Evolutionary conservation across 1,284 basidiomycete species (phyloP).

Genomic region (Pholiota adiposa): DNA sequence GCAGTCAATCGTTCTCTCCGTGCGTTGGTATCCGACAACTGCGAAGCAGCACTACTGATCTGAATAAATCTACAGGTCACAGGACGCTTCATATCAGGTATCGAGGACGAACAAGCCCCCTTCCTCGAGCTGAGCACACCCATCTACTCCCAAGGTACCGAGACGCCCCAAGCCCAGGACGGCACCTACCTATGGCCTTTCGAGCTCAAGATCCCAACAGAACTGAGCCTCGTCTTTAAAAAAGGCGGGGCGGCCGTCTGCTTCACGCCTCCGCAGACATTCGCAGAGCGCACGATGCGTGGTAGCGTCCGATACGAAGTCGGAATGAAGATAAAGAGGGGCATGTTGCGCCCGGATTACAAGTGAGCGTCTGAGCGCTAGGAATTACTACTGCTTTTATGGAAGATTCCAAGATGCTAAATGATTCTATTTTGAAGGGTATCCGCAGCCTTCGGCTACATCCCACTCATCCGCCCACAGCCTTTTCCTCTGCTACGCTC

Average conservation of each 20-base stretch:
- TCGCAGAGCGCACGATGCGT: constrained; percentile 32
- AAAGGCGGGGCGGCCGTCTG: neutral
- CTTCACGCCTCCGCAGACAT: constrained; percentile 31
- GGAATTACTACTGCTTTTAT: too few relatives aligned
- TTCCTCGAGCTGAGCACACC: neutral
- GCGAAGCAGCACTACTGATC: neutral
- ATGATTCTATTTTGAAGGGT: constrained; percentile 15
- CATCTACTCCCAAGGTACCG: neutral
- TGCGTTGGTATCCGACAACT: neutral
- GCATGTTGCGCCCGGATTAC: constrained; percentile 8
- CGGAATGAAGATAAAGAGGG: constrained; percentile 11
- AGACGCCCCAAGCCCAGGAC: neutral
- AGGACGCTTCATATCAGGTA: neutral
- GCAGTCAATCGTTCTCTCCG: neutral
- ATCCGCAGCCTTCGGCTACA: constrained; percentile 37
- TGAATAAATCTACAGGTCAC: neutral
- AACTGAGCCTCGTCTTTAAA: neutral
- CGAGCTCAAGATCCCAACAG: neutral
- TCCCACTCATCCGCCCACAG: constrained; percentile 31
- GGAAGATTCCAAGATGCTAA: too few relatives aligned
- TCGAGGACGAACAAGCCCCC: neutral
- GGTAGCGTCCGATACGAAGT: constrained; percentile 14
- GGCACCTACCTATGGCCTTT: constrained; percentile 2
- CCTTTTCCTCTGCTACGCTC: constrained; percentile 40
- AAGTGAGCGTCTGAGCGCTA: too few relatives aligned